Evolutionary conservation across 768 basidiomycete genomes (phyloP).

Genomic region (Leccinum pellstonianum): DNA sequence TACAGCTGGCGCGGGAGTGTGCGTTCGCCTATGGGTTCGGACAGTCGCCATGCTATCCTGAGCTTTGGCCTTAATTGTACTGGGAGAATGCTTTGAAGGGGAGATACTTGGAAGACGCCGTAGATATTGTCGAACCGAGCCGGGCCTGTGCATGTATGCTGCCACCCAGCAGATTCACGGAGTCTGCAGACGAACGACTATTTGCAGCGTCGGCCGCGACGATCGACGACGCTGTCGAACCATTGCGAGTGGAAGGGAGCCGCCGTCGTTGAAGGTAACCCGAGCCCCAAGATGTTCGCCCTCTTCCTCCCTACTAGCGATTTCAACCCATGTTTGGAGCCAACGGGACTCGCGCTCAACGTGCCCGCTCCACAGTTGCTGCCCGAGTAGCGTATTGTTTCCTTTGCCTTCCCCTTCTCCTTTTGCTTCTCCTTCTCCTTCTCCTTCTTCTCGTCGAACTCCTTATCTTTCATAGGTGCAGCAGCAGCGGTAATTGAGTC

Average conservation of each 20-base stretch:
- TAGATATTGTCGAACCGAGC: slow-evolving; percentile 41
- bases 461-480: slow-evolving; percentile 30
- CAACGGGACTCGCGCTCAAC: slow-evolving; percentile 39
- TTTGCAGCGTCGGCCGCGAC: slow-evolving; percentile 15
- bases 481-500: slow-evolving; percentile 26
- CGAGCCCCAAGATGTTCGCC: slow-evolving; percentile 58
- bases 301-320: slow-evolving; percentile 52
- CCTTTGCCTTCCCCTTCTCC: slow-evolving; percentile 33
- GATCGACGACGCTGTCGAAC: slow-evolving; percentile 37
- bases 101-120: slow-evolving; percentile 41
- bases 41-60: slow-evolving; percentile 27
- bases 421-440: slow-evolving; percentile 34
- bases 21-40: slow-evolving; percentile 48
- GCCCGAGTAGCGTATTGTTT: slow-evolving; percentile 47
- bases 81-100: slow-evolving; percentile 34
- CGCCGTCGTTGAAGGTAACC: slow-evolving; percentile 29
- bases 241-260: slow-evolving; percentile 20
- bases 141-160: slow-evolving; percentile 36
- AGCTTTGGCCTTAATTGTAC: slow-evolving; percentile 20
- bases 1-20: slow-evolving; percentile 56
- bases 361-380: slow-evolving; percentile 71
- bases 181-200: slow-evolving; percentile 33
- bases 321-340: slow-evolving; percentile 25
- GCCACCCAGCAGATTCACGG: slow-evolving; percentile 30
- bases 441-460: slow-evolving; percentile 14